These are phyloP conservation scores for Apiospora malaysiana DNA, from an alignment of 2,329 filamentous ascomycete genomes.

Conservation along the genomic window DNA sequence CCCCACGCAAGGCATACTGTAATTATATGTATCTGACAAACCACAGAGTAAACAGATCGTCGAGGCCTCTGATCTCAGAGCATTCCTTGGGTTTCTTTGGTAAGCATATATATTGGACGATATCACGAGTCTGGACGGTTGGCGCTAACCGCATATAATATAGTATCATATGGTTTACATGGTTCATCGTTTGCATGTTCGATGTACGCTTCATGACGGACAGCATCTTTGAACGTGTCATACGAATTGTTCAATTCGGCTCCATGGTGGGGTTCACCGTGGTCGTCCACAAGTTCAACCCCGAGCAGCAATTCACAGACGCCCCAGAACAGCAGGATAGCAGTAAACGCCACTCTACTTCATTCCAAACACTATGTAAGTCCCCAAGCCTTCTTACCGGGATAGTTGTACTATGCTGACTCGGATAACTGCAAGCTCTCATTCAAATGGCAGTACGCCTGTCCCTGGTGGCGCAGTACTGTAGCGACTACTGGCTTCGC, in stretches of 20 bases:
- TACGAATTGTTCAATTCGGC: slow-evolving; percentile 63
- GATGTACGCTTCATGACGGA: slow-evolving; percentile 70
- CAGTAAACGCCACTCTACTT: slow-evolving; percentile 8
- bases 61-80: slow-evolving; percentile 27
- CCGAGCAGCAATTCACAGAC: slow-evolving; percentile 31
- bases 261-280: slow-evolving; percentile 69
- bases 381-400: neutral
- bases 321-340: slow-evolving; percentile 23
- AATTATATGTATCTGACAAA: no score
- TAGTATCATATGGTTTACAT: slow-evolving; percentile 70
- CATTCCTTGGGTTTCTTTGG: slow-evolving; percentile 60
- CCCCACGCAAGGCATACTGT: neutral
- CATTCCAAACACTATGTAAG: slow-evolving; percentile 47
- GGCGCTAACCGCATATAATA: slow-evolving; percentile 26
- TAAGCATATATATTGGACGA: slow-evolving; percentile 23
- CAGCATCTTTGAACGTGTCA: slow-evolving; percentile 65
- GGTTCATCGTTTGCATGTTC: slow-evolving; percentile 67
- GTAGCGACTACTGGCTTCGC: slow-evolving; percentile 38
- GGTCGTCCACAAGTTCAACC: slow-evolving; percentile 53
- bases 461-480: slow-evolving; percentile 59
- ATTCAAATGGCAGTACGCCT: slow-evolving; percentile 58
- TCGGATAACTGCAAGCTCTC: slow-evolving; percentile 35
- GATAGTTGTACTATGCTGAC: neutral
- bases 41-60: slow-evolving; percentile 30
- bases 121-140: neutral